Conservation (phyloP, 2,329 filamentous ascomycete species). For the Onygenales sp. region DNA sequence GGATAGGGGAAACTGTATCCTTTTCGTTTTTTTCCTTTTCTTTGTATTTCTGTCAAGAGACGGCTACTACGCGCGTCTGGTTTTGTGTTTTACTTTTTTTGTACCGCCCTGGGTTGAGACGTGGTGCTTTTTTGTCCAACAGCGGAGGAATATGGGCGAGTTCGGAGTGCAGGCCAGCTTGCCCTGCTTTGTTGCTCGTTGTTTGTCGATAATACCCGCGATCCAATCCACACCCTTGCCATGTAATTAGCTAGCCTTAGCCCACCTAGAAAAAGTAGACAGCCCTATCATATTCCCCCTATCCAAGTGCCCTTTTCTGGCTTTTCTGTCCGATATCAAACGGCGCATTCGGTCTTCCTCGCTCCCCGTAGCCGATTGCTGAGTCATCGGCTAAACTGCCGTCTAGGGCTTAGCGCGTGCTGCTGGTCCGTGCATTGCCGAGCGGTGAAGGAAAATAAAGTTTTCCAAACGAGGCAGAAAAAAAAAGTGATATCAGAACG, state of each 20-base stretch:
- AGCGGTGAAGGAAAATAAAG: not conserved
- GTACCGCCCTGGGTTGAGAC: not conserved
- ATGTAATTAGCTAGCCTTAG: slow-evolving; percentile 8
- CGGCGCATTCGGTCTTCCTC: too few species aligned
- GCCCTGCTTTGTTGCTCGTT: slow-evolving; percentile 4
- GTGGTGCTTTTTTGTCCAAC: not conserved
- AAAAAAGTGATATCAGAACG: not conserved
- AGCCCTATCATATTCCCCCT: not conserved
- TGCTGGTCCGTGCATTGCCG: not conserved
- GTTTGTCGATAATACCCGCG: not conserved
- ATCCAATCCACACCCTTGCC: slow-evolving; percentile 4
- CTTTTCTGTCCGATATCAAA: not conserved
- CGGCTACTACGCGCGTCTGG: not conserved
- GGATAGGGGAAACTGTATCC: slow-evolving; percentile 3
- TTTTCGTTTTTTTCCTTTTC: slow-evolving; percentile 1
- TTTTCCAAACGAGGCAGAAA: not conserved
- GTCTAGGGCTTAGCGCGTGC: not conserved
- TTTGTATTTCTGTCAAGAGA: not conserved
- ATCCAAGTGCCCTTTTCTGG: not conserved
- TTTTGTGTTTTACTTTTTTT: not conserved
- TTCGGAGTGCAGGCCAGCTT: slow-evolving; percentile 35
- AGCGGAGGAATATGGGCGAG: slow-evolving; percentile 3
- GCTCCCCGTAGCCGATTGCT: too few species aligned
- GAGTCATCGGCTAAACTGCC: not conserved
- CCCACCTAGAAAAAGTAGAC: slow-evolving; percentile 7